Evolutionary conservation across 2,329 filamentous ascomycete species (phyloP).

Genomic region (Ilyonectria mors-panacis): DNA sequence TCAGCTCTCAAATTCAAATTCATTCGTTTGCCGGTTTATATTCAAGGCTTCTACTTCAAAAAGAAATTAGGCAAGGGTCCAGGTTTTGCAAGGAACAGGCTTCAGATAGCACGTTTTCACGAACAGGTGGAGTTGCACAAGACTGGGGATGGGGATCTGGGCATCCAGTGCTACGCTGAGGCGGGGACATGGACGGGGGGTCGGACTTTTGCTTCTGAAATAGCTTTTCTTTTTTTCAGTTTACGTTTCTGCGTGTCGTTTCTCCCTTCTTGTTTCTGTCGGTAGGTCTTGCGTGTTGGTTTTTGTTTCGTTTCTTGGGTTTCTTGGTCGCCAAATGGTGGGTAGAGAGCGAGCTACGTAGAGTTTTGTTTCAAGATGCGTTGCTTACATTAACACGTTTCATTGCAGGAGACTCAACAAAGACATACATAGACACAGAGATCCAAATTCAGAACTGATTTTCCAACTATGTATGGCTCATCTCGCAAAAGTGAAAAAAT

Average conservation of each 20-base stretch:
- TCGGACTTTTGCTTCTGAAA: conserved; percentile 25
- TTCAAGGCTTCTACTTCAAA: neutral
- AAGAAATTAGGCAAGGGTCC: neutral
- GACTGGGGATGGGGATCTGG: neutral
- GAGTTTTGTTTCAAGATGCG: conserved; percentile 3
- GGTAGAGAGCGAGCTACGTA: neutral
- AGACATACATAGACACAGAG: conserved; percentile 8
- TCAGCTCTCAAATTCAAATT: neutral
- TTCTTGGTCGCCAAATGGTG: neutral
- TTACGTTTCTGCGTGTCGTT: conserved; percentile 3
- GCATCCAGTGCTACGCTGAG: neutral
- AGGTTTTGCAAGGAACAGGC: conserved; percentile 3
- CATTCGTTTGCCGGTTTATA: conserved; percentile 1
- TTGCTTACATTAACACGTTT: conserved; percentile 1
- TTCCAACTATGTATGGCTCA: too few species aligned
- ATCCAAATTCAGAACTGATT: conserved; percentile 10
- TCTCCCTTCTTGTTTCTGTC: conserved; percentile 9
- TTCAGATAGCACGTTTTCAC: conserved; percentile 9
- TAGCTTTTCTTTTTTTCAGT: conserved; percentile 2
- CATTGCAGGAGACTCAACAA: conserved; percentile 1
- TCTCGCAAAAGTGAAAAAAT: neutral
- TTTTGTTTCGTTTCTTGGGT: conserved; percentile 7
- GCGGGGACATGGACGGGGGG: conserved; percentile 2
- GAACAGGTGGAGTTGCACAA: conserved; percentile 6
- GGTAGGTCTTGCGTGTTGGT: neutral